These are phyloP conservation scores for Didymella lethalis DNA, from an alignment of 2,329 filamentous ascomycete genomes.

Conservation along the genomic window DNA sequence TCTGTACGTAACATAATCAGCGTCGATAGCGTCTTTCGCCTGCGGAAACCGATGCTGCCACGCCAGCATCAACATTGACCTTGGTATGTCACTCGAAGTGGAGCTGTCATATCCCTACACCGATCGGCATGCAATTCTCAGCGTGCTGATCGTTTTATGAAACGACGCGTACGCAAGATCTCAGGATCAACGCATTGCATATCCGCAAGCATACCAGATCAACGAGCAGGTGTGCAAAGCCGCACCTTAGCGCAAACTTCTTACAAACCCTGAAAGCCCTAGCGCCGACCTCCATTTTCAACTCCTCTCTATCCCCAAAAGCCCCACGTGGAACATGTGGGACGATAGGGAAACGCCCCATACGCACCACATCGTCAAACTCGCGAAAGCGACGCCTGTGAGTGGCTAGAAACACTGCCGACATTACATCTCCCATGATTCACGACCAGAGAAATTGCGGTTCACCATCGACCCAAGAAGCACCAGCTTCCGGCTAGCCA, in stretches of 20 bases:
- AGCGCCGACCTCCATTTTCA: neutral
- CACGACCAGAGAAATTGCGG: constrained; percentile 2
- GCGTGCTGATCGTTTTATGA: constrained; percentile 10
- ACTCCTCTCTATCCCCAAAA: neutral
- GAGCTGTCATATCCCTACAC: neutral
- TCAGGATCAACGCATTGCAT: constrained; percentile 6
- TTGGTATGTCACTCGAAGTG: constrained; percentile 1
- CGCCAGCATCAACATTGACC: neutral
- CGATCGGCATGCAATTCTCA: constrained; percentile 9
- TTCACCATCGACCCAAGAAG: constrained; percentile 2
- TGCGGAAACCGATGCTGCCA: neutral
- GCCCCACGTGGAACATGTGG: constrained; percentile 17
- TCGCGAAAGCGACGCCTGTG: neutral
- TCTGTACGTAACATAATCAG: neutral
- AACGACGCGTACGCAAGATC: constrained; percentile 4
- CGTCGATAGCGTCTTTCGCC: neutral
- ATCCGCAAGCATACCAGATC: constrained; percentile 1
- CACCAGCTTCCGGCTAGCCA: constrained; percentile 1
- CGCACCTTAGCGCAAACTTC: constrained; percentile 2
- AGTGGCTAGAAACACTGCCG: neutral
- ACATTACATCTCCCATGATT: constrained; percentile 1
- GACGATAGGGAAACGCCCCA: constrained; percentile 5
- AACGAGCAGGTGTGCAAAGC: neutral
- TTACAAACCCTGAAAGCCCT: neutral
- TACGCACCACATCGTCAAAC: constrained; percentile 17